Evolutionary conservation across 805 yeast species (phyloP), one percentile per base, ranked within the genome.

Genomic region (Barnettozyma californica): DNA sequence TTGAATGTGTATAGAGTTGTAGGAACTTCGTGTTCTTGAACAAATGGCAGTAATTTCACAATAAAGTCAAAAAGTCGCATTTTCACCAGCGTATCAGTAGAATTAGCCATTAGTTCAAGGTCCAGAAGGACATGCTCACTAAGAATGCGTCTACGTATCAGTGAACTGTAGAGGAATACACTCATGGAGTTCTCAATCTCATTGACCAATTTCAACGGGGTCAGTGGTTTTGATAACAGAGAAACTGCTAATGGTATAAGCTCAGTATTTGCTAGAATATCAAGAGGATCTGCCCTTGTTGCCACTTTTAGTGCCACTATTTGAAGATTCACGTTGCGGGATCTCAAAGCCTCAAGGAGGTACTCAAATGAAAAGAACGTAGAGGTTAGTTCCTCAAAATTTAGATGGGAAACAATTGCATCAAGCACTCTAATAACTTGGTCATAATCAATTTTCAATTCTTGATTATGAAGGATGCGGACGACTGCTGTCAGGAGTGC

Each of bases 261-360:
- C 34, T 53, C 58, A 0, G 64, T 56, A 18, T 59, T 56, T 6
- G 64, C 54, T 1, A 61, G 11, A 18, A 58, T 43, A 35, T 61
- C 65, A 6, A 53, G 49, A 1, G 63, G 63, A 7, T 49, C 41
- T 1, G 65, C 59, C 39, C 41, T 57, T 9, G 56, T 35, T 9
- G 56, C 36, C 20, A 57, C 55, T 41, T 50, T 55, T 37, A 61
- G 10, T 2, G 60, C 59, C 5, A 57, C 31, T 14, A 51, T 46
- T 40, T 58, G 61, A 9, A 60, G 33, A 23, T 54, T 51, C 16
- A 41, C 49, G 26, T 50, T 53, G 0, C 43, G 47, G 2, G 64
- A 53, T 5, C 44, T 31, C 18, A 61, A 47, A 9, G 62, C 63
- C 9, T 56, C 48, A 9, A 56, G 20, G 9, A 61, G n/a, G 40